These are phyloP conservation scores for Apostasia shenzhenica DNA, from an alignment of 106 monocot genomes.

Conservation along the genomic window DNA sequence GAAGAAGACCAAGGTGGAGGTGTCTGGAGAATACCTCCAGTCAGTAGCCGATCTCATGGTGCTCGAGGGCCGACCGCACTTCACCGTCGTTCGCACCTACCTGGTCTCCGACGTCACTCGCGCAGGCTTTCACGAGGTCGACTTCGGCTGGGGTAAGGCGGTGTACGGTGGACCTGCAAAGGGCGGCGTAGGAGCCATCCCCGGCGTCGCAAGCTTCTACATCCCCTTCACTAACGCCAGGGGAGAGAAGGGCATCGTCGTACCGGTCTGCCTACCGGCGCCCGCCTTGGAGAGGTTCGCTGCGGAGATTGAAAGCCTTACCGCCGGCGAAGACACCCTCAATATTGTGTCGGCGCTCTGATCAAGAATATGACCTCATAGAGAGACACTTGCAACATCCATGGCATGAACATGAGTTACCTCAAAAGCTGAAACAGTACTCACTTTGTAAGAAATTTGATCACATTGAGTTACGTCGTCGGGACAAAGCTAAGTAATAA, in stretches of 20 bases:
- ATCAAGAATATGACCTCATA: no score
- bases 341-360: no score
- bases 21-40: conserved; percentile 44
- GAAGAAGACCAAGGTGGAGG: conserved; percentile 33
- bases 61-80: conserved; percentile 35
- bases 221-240: conserved; percentile 30
- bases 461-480: no score
- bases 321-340: no score
- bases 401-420: no score
- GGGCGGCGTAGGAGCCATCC: conserved; percentile 37
- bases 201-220: conserved; percentile 46
- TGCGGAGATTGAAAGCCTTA: conserved; percentile 23
- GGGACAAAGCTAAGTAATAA: no score
- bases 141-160: conserved; percentile 67
- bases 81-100: conserved; percentile 25
- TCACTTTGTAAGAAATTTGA: no score
- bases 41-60: conserved; percentile 60
- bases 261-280: conserved; percentile 44
- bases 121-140: conserved; percentile 35
- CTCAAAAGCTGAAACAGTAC: no score
- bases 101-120: conserved; percentile 55
- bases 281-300: conserved; percentile 49
- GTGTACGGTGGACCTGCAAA: conserved; percentile 41
- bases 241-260: conserved; percentile 39
- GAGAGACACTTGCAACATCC: no score